phyloP scores from a whole-genome alignment of 495 filamentous ascomycete genomes.

The Elasticomyces elasticus region DNA sequence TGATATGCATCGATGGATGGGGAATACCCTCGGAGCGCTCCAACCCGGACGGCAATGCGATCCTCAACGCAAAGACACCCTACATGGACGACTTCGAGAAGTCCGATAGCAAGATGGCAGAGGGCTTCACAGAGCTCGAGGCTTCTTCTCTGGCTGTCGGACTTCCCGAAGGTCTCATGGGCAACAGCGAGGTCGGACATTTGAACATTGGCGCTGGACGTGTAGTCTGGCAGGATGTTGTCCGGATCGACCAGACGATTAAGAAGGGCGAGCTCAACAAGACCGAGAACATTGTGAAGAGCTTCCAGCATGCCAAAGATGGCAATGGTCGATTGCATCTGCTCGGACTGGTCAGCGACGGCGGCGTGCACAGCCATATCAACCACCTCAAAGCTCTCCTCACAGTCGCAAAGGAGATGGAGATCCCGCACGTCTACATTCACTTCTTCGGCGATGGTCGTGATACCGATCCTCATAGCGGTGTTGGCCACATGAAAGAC shows the following conservation, averaged over 20 bases:
- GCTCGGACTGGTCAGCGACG: constrained; percentile 80
- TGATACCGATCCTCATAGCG: constrained; percentile 93
- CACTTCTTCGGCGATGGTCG: constrained; percentile 98
- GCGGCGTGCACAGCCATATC: constrained; percentile 95
- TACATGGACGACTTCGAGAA: constrained; percentile 72
- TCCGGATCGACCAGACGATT: constrained; percentile 90
- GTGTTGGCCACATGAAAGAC: constrained; percentile 73
- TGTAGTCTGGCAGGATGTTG: constrained; percentile 97
- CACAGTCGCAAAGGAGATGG: constrained; percentile 75
- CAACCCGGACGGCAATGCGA: constrained; percentile 81
- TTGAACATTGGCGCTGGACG: constrained; percentile 96
- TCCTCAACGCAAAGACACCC: constrained; percentile 82
- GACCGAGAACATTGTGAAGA: constrained; percentile 66
- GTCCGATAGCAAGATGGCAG: constrained; percentile 51
- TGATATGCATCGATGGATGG: constrained; percentile 99
- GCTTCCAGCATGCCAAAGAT: constrained; percentile 71
- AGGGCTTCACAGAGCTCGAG: constrained; percentile 80
- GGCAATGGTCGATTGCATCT: constrained; percentile 88
- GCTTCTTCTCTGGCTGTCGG: constrained; percentile 94
- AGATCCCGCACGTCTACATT: constrained; percentile 84
- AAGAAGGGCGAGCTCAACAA: constrained; percentile 77
- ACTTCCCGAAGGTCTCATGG: constrained; percentile 93
- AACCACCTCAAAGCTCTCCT: constrained; percentile 81
- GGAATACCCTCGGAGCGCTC: constrained; percentile 73
- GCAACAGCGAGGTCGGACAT: constrained; percentile 96